phyloP scores from a whole-genome alignment of 306 rosid species.

The Rubus parviflorus region DNA sequence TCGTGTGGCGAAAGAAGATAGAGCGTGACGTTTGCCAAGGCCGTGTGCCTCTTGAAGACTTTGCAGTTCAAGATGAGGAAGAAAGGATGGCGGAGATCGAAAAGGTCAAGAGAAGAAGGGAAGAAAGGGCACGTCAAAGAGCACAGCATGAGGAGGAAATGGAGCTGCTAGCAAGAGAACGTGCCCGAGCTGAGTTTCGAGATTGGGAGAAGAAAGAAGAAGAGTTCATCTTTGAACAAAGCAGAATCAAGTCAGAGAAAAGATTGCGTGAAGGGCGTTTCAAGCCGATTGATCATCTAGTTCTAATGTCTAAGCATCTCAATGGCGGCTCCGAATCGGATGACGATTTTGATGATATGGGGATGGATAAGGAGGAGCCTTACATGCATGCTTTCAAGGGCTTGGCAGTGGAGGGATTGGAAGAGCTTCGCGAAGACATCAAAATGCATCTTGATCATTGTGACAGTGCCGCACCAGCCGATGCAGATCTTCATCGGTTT shows the following conservation, averaged over 20 bases:
- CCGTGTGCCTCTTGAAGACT: slow-evolving; percentile 51
- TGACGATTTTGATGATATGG: slow-evolving; percentile 61
- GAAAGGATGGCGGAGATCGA: slow-evolving; percentile 93
- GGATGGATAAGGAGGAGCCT: slow-evolving; percentile 63
- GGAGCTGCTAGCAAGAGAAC: slow-evolving; percentile 94
- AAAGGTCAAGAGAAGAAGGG: slow-evolving; percentile 93
- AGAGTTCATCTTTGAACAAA: slow-evolving; percentile 98
- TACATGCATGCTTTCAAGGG: slow-evolving; percentile 88
- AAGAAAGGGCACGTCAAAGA: slow-evolving; percentile 90
- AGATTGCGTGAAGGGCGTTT: slow-evolving; percentile 95
- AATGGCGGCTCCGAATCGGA: slow-evolving; percentile 47
- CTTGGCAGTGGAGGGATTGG: slow-evolving; percentile 86
- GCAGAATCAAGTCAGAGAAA: slow-evolving; percentile 92
- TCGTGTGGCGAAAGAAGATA: slow-evolving; percentile 95
- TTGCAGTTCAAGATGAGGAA: slow-evolving; percentile 69
- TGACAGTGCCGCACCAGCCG: slow-evolving; percentile 76
- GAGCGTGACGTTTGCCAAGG: slow-evolving; percentile 89
- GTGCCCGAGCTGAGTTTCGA: slow-evolving; percentile 94
- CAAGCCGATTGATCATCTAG: slow-evolving; percentile 64
- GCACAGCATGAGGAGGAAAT: slow-evolving; percentile 95
- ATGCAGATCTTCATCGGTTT: slow-evolving; percentile 46
- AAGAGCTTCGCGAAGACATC: slow-evolving; percentile 88
- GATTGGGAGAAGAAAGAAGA: slow-evolving; percentile 99
- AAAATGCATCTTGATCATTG: slow-evolving; percentile 91
- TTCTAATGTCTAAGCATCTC: slow-evolving; percentile 75